phyloP scores from a whole-genome alignment of 345 rosid species.

The Populus simonii region DNA sequence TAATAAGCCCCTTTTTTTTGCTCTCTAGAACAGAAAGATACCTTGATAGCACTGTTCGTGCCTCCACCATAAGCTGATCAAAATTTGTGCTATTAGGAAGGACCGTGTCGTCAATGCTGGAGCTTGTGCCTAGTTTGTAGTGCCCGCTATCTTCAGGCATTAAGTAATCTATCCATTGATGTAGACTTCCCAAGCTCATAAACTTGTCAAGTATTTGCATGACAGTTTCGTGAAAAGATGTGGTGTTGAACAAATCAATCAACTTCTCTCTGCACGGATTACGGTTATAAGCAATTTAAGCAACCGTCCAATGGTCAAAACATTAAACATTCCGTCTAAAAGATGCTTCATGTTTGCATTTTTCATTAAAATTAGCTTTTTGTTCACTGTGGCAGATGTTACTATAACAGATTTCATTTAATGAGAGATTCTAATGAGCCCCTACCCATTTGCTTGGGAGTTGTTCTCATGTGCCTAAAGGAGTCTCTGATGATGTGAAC shows the following conservation, averaged over 20 bases:
- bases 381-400: background rate
- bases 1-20: background rate
- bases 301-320: background rate
- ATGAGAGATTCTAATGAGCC: background rate
- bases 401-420: background rate
- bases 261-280: slow-evolving; percentile 68
- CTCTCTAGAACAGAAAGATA: slow-evolving; percentile 19
- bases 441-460: background rate
- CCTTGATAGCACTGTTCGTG: slow-evolving; percentile 74
- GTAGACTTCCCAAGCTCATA: slow-evolving; percentile 70
- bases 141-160: slow-evolving; percentile 60
- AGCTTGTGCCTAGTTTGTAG: slow-evolving; percentile 19
- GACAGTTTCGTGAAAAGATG: slow-evolving; percentile 51
- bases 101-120: slow-evolving; percentile 33
- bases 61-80: slow-evolving; percentile 76
- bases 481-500: background rate
- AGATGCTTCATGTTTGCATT: background rate
- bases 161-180: slow-evolving; percentile 75
- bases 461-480: background rate
- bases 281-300: background rate
- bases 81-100: slow-evolving; percentile 46
- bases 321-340: background rate
- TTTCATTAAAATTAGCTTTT: background rate
- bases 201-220: slow-evolving; percentile 66
- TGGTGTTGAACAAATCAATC: slow-evolving; percentile 53